Percentiles rank a stretch among this genome's conserved stretches.
Conservation (phyloP, 129 eudicot genomes). For the Lactuca saligna region DNA sequence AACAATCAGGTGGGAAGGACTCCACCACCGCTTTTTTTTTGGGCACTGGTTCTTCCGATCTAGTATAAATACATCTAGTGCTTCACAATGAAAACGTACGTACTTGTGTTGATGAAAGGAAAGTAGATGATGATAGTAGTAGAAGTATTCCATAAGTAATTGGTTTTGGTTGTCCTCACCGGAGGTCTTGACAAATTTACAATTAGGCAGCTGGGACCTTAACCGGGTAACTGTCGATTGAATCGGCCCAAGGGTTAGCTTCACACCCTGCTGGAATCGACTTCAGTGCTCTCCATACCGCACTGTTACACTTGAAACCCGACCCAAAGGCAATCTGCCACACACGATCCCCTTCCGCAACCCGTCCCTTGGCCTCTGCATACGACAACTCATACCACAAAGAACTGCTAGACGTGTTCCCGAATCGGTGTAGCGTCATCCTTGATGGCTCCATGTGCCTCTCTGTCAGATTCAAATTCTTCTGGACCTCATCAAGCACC, state of each 20-base stretch:
- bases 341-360: conserved; percentile 63
- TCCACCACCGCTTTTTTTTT: background rate
- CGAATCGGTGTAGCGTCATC: conserved; percentile 83
- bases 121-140: background rate
- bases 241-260: conserved; percentile 77
- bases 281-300: conserved; percentile 82
- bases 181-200: background rate
- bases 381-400: conserved; percentile 87
- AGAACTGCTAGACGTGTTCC: conserved; percentile 92
- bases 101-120: background rate
- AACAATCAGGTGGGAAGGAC: background rate
- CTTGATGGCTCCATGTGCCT: conserved; percentile 92
- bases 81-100: background rate
- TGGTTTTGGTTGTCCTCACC: background rate
- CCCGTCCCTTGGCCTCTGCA: conserved; percentile 84
- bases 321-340: conserved; percentile 99
- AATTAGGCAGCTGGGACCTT: conserved; percentile 36
- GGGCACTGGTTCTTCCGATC: background rate
- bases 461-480: conserved; percentile 63
- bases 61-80: background rate
- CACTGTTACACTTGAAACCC: conserved; percentile 92
- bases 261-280: conserved; percentile 35
- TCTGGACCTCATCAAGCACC: conserved; percentile 70
- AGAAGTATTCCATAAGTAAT: background rate
- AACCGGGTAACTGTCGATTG: conserved; percentile 62